Evolutionary conservation across 2,329 filamentous ascomycete genomes (phyloP).

Genomic region (Trematosphaeria pertusa): DNA sequence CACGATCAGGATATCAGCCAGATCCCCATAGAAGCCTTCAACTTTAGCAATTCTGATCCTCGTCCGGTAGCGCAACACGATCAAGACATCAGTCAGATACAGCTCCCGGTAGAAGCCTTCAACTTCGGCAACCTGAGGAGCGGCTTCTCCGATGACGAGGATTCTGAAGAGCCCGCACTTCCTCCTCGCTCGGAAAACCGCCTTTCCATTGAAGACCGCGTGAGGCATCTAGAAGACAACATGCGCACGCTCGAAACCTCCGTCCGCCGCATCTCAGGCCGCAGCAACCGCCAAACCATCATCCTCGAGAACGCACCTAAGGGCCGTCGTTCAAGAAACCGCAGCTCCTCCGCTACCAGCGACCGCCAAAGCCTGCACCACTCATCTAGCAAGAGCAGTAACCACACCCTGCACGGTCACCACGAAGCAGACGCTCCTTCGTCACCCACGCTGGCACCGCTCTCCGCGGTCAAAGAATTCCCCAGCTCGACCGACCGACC

Average conservation of each 20-base stretch:
- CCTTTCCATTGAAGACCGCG: conserved; percentile 43
- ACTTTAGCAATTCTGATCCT: no score
- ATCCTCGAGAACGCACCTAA: conserved; percentile 47
- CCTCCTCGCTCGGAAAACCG: conserved; percentile 25
- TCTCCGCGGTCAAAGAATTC: conserved; percentile 19
- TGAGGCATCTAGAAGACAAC: conserved; percentile 39
- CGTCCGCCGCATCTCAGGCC: conserved; percentile 40
- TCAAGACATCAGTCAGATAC: conserved; percentile 18
- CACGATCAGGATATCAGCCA: conserved; percentile 9
- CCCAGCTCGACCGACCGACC: conserved; percentile 3
- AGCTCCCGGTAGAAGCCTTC: conserved; percentile 40
- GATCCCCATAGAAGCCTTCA: background rate
- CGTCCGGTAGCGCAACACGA: conserved; percentile 17
- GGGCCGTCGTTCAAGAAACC: conserved; percentile 38
- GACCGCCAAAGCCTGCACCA: conserved; percentile 14
- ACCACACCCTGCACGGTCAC: conserved; percentile 2
- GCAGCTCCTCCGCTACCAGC: conserved; percentile 30
- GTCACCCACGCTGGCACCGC: conserved; percentile 5
- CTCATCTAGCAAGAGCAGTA: conserved; percentile 12
- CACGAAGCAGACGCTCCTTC: conserved; percentile 5
- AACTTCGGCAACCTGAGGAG: conserved; percentile 45
- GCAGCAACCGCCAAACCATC: conserved; percentile 47
- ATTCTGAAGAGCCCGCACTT: conserved; percentile 18
- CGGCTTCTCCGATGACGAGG: conserved; percentile 29
- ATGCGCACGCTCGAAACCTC: conserved; percentile 39